A percentile compares a stretch with the other conserved stretches of the same genome.
Evolutionary conservation across 148 eudicot species (phyloP).

Genomic region (Diospyros kaki): DNA sequence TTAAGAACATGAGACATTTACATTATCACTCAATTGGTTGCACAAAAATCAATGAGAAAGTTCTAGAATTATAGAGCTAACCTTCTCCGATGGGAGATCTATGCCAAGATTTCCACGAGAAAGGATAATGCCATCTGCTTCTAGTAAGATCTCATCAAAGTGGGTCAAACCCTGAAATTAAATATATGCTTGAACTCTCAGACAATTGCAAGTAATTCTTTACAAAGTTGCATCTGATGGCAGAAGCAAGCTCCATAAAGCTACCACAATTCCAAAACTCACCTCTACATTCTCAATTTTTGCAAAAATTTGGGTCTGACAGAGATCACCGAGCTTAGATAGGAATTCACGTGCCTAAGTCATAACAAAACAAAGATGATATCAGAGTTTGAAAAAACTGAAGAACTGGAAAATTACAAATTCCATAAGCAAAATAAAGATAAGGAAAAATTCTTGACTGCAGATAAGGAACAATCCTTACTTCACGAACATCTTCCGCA

Average conservation of each 20-base stretch:
- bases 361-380: not conserved
- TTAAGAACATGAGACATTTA: not conserved
- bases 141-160: constrained; percentile 90
- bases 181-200: not conserved
- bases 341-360: constrained; percentile 75
- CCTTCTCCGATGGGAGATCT: constrained; percentile 99
- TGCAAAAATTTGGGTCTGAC: constrained; percentile 88
- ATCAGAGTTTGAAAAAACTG: not conserved
- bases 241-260: constrained; percentile 6
- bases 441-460: too few species aligned
- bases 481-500: constrained; percentile 97
- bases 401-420: not conserved
- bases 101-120: constrained; percentile 98
- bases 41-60: not conserved
- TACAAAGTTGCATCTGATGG: not conserved
- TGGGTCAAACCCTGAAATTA: constrained; percentile 67
- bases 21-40: not conserved
- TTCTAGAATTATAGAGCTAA: constrained; percentile 11
- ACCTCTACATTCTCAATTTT: constrained; percentile 95
- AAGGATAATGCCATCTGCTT: constrained; percentile 96
- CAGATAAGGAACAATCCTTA: constrained; percentile 22
- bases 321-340: constrained; percentile 70
- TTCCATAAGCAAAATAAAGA: not conserved
- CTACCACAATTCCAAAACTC: constrained; percentile 11
- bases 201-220: not conserved